Evolutionary conservation across 257 asterid species (phyloP).

Genomic region (Scutellaria baicalensis): DNA sequence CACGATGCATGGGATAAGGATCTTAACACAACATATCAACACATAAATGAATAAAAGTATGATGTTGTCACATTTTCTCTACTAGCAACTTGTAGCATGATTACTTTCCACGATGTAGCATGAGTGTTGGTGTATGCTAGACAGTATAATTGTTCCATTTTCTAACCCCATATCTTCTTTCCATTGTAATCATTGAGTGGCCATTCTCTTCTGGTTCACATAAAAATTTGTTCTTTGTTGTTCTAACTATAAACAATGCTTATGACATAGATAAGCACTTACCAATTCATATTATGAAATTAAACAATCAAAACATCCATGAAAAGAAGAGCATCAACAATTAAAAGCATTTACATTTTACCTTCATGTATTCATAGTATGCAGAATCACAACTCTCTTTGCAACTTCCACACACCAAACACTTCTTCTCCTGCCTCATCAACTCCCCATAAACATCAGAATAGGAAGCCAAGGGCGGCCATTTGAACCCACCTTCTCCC

Average conservation of each 20-base stretch:
- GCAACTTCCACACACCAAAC: conserved; percentile 56
- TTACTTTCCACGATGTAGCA: background rate
- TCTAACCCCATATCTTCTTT: background rate
- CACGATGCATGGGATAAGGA: background rate
- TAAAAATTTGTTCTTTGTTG: background rate
- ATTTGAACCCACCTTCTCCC: conserved; percentile 50
- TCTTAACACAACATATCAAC: background rate
- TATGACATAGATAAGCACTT: background rate
- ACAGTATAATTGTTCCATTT: background rate
- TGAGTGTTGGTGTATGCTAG: background rate
- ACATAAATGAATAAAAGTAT: background rate
- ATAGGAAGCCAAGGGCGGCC: conserved; percentile 76
- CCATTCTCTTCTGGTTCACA: background rate
- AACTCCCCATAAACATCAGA: conserved; percentile 69
- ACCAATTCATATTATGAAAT: background rate
- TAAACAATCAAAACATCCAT: background rate
- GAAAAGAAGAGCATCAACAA: background rate
- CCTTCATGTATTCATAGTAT: conserved; percentile 53
- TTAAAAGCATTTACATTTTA: conserved; percentile 15
- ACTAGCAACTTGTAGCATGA: background rate
- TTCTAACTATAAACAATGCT: background rate
- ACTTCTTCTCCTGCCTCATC: conserved; percentile 40
- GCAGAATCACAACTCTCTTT: conserved; percentile 46
- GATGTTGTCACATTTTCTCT: background rate
- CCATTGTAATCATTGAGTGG: background rate